Percentiles rank a stretch among this genome's conserved stretches.
phyloP scores from a whole-genome alignment of 352 stramenopile genomes.

The Aphanomyces euteiches region DNA sequence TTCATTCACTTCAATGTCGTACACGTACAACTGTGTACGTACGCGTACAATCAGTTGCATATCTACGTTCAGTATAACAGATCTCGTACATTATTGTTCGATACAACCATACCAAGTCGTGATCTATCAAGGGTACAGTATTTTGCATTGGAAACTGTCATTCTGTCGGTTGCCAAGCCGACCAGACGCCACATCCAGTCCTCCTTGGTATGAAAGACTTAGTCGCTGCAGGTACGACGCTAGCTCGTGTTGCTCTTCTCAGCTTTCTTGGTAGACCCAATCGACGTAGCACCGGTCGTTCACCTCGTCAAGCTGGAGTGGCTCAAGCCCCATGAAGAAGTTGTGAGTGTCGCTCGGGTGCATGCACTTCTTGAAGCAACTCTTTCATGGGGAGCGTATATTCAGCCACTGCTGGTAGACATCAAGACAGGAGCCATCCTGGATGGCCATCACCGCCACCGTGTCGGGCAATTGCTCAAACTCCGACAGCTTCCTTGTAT shows the following conservation, averaged over 20 bases:
- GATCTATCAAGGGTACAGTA: not conserved
- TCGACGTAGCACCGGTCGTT: slow-evolving; percentile 40
- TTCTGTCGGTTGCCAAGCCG: too few species aligned
- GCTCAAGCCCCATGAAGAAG: slow-evolving; percentile 82
- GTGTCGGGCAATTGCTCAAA: slow-evolving; percentile 61
- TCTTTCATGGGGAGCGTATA: slow-evolving; percentile 77
- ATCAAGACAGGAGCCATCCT: slow-evolving; percentile 74
- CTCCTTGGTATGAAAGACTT: slow-evolving; percentile 3
- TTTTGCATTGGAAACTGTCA: too few species aligned
- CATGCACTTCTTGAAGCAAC: slow-evolving; percentile 73
- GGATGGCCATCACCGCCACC: slow-evolving; percentile 81
- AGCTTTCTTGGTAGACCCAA: not conserved
- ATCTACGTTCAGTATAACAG: not conserved
- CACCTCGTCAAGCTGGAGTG: slow-evolving; percentile 76
- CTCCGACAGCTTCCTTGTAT: slow-evolving; percentile 73
- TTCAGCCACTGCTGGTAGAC: slow-evolving; percentile 74
- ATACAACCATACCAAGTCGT: not conserved
- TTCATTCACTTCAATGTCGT: slow-evolving; percentile 10
- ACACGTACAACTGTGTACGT: not conserved
- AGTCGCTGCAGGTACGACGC: not conserved
- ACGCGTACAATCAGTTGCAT: not conserved
- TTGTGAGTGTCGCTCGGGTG: slow-evolving; percentile 77
- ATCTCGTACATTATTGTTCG: not conserved
- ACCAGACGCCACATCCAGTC: not conserved
- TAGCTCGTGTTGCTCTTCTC: not conserved